Base-by-base conservation (phyloP, 2,329 filamentous ascomycete genomes). In the Atkinsonella hypoxylon region DNA sequence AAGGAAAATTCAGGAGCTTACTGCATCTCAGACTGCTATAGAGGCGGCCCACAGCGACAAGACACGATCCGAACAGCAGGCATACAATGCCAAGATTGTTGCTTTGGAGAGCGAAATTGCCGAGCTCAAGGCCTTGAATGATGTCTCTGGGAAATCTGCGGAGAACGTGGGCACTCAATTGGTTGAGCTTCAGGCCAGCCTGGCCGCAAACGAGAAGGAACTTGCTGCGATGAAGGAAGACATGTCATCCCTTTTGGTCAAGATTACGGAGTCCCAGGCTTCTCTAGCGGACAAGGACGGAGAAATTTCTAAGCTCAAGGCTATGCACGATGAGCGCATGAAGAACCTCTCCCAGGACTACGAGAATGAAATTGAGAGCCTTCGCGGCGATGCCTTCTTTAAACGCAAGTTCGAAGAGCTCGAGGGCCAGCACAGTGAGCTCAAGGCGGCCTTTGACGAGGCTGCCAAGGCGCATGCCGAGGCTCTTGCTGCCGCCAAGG, bases 341-440 rank as follows among this genome's bases (percentile, higher is more conserved):
- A 71, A 77, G 62, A 74, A 73, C 53, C 64, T 83, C 50, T 79
- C 78, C 1, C 69, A 77, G 55, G 79, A 83, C 56, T 82, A 81
- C 56, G 76, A 83, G 61, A 71, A 74, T n/a, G 79, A 83, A 62
- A 82, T 84, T 49, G 79, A 83, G 59, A 76, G 75, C 51, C 73
- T 83, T 15, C 74, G 76, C 51, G 79, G 78, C 20, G 79, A 83
- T 54, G 79, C 80, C 13, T 77, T 77, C 61, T 81, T 81, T 65
- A 82, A 81, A 67, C 75, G 76, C 56, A 79, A 82, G 63, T 83
- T 78, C 54, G 73, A 81, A 52, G 76, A 79, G 38, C 71, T 84
- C 6, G 78, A 82, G 60, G 63, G 62, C 5, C 74, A 81, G 62
- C 75, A 83, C 62, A 70, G 69, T 11, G 76, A 79, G 56, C 67